Conservation (phyloP, 305 asterid genomes). For the Fraxinus velutina region DNA sequence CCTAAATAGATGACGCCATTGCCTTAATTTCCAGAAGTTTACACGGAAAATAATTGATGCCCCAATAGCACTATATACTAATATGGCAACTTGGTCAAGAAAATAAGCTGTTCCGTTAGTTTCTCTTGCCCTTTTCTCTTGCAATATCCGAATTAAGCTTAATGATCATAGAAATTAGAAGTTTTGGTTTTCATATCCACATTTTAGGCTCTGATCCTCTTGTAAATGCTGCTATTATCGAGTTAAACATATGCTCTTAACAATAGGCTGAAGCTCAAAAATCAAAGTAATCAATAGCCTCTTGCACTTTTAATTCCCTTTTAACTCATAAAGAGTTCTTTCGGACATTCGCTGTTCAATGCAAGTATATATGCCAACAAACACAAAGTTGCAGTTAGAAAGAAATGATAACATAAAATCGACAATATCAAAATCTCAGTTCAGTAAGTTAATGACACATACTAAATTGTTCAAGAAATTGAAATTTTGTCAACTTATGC, state of each 20-base stretch:
- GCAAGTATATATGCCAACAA: not conserved
- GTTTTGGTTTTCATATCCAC: not conserved
- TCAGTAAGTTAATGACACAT: not conserved
- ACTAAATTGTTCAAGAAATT: slow-evolving; percentile 7
- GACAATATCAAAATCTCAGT: not conserved
- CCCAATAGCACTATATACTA: not conserved
- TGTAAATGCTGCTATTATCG: not conserved
- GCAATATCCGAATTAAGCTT: not conserved
- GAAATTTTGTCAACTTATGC: not conserved
- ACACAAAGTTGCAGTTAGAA: not conserved
- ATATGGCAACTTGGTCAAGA: not conserved
- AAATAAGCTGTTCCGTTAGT: not conserved
- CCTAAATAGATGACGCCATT: not conserved
- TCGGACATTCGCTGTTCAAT: not conserved
- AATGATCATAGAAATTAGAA: not conserved
- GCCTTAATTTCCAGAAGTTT: not conserved
- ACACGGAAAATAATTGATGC: not conserved
- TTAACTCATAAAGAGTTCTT: too few species aligned
- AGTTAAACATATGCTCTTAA: not conserved
- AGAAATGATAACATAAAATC: not conserved
- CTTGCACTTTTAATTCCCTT: not conserved
- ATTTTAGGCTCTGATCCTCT: not conserved
- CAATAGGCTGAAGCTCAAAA: not conserved
- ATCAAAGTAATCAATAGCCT: not conserved
- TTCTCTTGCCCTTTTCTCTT: not conserved